Conservation (phyloP, 2,329 filamentous ascomycete species). For the Thielaviopsis populi region DNA sequence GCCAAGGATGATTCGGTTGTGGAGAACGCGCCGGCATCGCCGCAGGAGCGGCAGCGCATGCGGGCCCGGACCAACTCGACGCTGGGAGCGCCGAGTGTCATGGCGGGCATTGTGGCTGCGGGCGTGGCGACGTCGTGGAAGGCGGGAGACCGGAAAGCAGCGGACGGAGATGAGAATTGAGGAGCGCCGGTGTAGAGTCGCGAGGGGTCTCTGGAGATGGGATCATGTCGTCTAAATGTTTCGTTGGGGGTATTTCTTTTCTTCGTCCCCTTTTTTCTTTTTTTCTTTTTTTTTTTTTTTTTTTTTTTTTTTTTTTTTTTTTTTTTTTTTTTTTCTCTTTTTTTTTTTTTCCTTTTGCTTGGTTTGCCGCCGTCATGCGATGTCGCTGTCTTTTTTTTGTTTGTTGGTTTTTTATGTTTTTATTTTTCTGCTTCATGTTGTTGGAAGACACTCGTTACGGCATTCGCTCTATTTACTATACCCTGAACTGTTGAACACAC, state of each 20-base stretch:
- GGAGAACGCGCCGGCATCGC: constrained; percentile 23
- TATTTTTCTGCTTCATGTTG: constrained; percentile 7
- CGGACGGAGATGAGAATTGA: constrained; percentile 20
- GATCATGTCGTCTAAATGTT: constrained; percentile 9
- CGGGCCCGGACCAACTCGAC: constrained; percentile 54
- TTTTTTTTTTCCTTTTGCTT: background rate
- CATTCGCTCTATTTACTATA: background rate
- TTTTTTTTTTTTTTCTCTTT: background rate
- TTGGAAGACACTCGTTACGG: background rate
- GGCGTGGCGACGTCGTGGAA: constrained; percentile 65
- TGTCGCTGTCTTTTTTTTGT: background rate
- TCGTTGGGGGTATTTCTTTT: constrained; percentile 10
- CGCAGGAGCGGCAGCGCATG: constrained; percentile 37
- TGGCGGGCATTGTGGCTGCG: constrained; percentile 70
- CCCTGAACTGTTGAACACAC: background rate
- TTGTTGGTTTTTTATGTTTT: background rate
- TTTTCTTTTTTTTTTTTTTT: constrained; percentile 15
- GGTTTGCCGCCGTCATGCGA: no score
- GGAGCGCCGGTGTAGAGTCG: constrained; percentile 5
- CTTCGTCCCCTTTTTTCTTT: constrained; percentile 7
- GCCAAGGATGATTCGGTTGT: constrained; percentile 33
- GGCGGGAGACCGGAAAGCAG: constrained; percentile 40
- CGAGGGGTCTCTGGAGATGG: background rate
- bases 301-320: constrained; percentile 9
- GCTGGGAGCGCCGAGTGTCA: constrained; percentile 58